Percentiles rank a stretch among this genome's conserved stretches.
phyloP scores from a whole-genome alignment of 768 basidiomycete species.

The Saitozyma podzolica region DNA sequence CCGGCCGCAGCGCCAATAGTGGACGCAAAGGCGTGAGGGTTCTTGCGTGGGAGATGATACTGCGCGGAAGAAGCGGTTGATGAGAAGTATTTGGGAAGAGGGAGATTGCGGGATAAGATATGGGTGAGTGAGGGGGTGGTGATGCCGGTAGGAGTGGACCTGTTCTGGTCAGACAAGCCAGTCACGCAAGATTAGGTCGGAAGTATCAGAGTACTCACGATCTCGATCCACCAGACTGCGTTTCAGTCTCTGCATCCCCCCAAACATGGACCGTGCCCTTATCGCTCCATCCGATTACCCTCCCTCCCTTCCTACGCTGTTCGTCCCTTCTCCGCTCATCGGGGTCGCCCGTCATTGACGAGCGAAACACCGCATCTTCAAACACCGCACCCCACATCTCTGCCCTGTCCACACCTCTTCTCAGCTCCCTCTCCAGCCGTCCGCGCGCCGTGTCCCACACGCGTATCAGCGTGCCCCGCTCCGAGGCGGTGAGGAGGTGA shows the following conservation, averaged over 20 bases:
- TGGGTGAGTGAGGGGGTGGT: conserved; percentile 31
- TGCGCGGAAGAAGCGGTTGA: conserved; percentile 46
- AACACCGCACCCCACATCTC: conserved; percentile 50
- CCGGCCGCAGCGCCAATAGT: conserved; percentile 30
- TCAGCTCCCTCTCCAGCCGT: conserved; percentile 43
- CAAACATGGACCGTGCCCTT: conserved; percentile 54
- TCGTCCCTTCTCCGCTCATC: conserved; percentile 19
- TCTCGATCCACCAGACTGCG: background rate
- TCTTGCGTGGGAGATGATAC: conserved; percentile 47
- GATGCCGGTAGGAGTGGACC: conserved; percentile 11
- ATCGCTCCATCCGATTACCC: conserved; percentile 52
- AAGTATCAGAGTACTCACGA: background rate
- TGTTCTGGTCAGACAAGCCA: background rate
- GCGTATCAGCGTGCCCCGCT: conserved; percentile 49
- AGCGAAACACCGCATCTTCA: conserved; percentile 20
- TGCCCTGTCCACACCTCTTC: conserved; percentile 50
- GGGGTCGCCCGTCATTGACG: background rate
- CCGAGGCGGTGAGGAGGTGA: conserved; percentile 48
- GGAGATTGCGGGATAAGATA: conserved; percentile 45
- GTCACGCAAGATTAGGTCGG: too few species aligned
- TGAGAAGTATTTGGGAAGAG: conserved; percentile 51
- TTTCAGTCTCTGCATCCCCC: conserved; percentile 26
- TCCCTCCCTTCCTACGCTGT: conserved; percentile 24
- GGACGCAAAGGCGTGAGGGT: conserved; percentile 42
- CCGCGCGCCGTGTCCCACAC: conserved; percentile 49